Conservation (phyloP, 2,329 filamentous ascomycete genomes). For the Aureobasidium vineae region DNA sequence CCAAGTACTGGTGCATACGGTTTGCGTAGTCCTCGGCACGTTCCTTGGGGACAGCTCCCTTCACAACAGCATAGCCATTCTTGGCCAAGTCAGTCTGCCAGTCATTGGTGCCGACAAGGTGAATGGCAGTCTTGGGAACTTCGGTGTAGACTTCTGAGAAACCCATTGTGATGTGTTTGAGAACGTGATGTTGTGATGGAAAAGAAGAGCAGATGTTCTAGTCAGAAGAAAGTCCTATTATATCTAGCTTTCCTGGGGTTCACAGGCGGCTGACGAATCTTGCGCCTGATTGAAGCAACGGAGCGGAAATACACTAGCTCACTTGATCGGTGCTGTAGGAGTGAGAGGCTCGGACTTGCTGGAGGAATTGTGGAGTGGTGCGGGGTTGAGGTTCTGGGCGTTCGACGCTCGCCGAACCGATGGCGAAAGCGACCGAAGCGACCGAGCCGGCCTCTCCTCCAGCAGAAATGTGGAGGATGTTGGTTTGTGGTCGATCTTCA, state of each 20-base stretch:
- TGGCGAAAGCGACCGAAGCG: background rate
- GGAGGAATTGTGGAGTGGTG: background rate
- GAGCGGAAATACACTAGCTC: background rate
- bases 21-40: constrained; percentile 41
- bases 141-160: constrained; percentile 25
- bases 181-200: background rate
- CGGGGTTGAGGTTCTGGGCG: background rate
- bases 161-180: constrained; percentile 4
- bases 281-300: background rate
- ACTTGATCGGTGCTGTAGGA: background rate
- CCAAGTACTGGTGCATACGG: constrained; percentile 36
- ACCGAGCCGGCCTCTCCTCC: background rate
- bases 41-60: constrained; percentile 48
- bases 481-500: background rate
- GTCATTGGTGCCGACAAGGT: constrained; percentile 10
- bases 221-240: background rate
- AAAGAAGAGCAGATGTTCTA: background rate
- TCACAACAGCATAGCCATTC: constrained; percentile 50
- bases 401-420: background rate
- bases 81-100: constrained; percentile 28
- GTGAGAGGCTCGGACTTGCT: background rate
- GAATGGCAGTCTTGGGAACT: constrained; percentile 23
- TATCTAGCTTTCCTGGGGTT: background rate
- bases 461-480: background rate
- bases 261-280: background rate